Conservation (phyloP, 805 yeast species). For the Ogataea trehaloabstinens region DNA sequence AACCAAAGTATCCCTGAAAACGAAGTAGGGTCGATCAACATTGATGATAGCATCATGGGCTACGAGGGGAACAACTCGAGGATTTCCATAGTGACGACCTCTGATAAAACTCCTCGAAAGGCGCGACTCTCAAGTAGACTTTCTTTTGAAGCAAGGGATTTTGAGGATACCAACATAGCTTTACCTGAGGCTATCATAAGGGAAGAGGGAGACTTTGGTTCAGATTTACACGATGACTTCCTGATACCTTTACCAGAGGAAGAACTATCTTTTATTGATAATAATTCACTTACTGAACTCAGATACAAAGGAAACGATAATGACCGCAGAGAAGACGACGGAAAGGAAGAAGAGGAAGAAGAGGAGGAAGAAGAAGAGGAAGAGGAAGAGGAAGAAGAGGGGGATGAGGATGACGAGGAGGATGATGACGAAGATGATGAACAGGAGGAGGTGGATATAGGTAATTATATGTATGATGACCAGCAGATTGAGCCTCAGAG, state of each 20-base stretch:
- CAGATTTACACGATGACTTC: constrained; percentile 17
- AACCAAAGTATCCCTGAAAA: not conserved
- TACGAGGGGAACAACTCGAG: not conserved
- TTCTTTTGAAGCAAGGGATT: constrained; percentile 24
- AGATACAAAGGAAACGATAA: not conserved
- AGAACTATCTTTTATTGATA: constrained; percentile 10
- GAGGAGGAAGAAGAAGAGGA: constrained; percentile 5
- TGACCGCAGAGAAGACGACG: constrained; percentile 7
- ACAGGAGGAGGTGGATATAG: constrained; percentile 2
- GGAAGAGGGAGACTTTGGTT: constrained; percentile 27
- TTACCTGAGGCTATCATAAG: constrained; percentile 34
- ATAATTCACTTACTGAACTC: not conserved
- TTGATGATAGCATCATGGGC: not conserved
- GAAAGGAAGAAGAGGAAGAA: constrained; percentile 4
- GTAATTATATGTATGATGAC: not conserved
- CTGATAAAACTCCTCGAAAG: constrained; percentile 21
- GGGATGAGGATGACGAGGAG: constrained; percentile 15
- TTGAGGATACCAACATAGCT: constrained; percentile 32
- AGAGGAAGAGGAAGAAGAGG: too few relatives aligned
- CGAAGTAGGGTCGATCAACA: not conserved
- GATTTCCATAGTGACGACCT: constrained; percentile 3
- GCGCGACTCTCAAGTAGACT: constrained; percentile 24
- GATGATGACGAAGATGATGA: constrained; percentile 12
- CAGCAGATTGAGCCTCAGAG: not conserved
- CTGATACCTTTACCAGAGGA: constrained; percentile 5